phyloP scores from a whole-genome alignment of 495 filamentous ascomycete genomes.

The Neurospora discreta region DNA sequence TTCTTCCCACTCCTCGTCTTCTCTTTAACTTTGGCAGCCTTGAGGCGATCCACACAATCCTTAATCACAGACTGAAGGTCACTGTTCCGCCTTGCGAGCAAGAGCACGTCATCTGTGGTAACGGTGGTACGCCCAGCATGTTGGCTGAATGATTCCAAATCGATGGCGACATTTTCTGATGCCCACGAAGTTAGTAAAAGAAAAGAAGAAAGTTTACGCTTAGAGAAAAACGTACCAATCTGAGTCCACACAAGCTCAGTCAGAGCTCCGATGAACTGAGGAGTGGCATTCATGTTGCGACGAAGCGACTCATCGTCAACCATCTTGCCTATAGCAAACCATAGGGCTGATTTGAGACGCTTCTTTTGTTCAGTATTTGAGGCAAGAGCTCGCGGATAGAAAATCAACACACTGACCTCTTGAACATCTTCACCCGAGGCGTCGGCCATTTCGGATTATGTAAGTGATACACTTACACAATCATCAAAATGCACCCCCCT shows the following conservation, averaged over 20 bases:
- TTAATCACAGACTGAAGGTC: constrained; percentile 65
- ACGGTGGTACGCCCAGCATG: constrained; percentile 80
- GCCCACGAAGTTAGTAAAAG: not conserved
- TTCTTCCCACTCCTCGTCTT: constrained; percentile 12
- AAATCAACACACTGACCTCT: constrained; percentile 8
- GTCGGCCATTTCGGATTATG: constrained; percentile 14
- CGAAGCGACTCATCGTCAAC: constrained; percentile 76
- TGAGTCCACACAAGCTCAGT: constrained; percentile 89
- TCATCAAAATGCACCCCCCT: not conserved
- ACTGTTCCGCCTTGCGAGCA: constrained; percentile 77
- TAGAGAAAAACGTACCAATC: constrained; percentile 45
- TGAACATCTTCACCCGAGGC: constrained; percentile 20
- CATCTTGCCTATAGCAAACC: constrained; percentile 79
- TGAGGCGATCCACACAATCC: constrained; percentile 51
- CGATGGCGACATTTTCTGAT: constrained; percentile 59
- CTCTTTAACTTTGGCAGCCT: constrained; percentile 27
- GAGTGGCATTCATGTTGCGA: constrained; percentile 74
- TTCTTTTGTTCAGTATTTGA: constrained; percentile 17
- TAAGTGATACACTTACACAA: not conserved
- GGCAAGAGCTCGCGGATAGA: too few species aligned
- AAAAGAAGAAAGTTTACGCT: not conserved
- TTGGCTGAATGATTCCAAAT: constrained; percentile 74
- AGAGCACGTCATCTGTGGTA: constrained; percentile 74
- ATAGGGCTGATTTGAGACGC: constrained; percentile 90
- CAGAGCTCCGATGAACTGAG: constrained; percentile 87